Percentiles rank a stretch among this genome's conserved stretches.
phyloP scores from a whole-genome alignment of 371 early-diverging fungal genomes.

The Rhizomucor pusillus region DNA sequence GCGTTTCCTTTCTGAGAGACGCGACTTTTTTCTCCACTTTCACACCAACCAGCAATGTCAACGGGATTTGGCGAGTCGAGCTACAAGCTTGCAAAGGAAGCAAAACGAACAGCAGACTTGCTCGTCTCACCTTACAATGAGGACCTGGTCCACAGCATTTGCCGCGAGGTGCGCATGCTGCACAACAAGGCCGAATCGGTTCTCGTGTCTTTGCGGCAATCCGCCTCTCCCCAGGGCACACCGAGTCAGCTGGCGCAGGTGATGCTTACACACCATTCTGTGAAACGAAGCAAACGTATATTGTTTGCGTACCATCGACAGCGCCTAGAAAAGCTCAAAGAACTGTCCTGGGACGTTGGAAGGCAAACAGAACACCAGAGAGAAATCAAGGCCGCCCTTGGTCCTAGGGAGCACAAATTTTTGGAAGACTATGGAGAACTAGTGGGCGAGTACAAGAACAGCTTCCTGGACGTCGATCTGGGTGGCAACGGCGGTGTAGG shows the following conservation, averaged over 20 bases:
- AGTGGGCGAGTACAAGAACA: slow-evolving; percentile 63
- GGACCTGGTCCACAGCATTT: slow-evolving; percentile 76
- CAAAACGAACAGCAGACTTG: slow-evolving; percentile 73
- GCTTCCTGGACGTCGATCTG: slow-evolving; percentile 71
- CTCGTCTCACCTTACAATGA: slow-evolving; percentile 78
- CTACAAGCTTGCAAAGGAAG: slow-evolving; percentile 78
- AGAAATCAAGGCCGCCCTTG: slow-evolving; percentile 48
- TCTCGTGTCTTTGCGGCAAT: slow-evolving; percentile 22
- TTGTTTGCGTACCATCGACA: slow-evolving; percentile 87
- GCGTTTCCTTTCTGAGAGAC: background rate
- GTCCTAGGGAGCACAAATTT: slow-evolving; percentile 67
- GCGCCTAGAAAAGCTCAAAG: slow-evolving; percentile 68
- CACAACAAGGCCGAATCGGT: slow-evolving; percentile 32
- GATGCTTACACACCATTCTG: slow-evolving; percentile 55
- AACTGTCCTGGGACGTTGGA: slow-evolving; percentile 77
- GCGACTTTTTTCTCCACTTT: background rate
- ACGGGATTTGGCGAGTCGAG: slow-evolving; percentile 75
- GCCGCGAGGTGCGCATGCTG: slow-evolving; percentile 73
- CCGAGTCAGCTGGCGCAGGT: slow-evolving; percentile 35
- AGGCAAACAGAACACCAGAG: slow-evolving; percentile 32
- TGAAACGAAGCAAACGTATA: slow-evolving; percentile 81
- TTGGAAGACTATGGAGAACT: slow-evolving; percentile 59
- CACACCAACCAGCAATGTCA: slow-evolving; percentile 2
- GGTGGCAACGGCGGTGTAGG: slow-evolving; percentile 68
- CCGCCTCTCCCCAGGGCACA: slow-evolving; percentile 1